Percentiles rank a stretch among this genome's conserved stretches.
Evolutionary conservation across 768 basidiomycete genomes (phyloP).

Genomic region (Leucosporidium creatinivorum): DNA sequence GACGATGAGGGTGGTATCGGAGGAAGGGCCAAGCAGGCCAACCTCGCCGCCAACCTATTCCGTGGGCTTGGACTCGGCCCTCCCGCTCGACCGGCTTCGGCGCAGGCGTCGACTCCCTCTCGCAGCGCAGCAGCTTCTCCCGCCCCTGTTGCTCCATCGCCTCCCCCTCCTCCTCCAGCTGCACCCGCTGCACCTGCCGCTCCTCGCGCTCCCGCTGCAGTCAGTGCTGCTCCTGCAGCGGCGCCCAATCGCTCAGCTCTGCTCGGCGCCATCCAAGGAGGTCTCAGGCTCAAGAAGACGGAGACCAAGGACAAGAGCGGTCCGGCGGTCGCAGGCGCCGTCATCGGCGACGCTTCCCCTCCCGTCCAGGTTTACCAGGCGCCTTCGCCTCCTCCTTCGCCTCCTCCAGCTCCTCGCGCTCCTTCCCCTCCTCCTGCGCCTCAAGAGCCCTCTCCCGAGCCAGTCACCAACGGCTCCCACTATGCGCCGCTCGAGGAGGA

Average conservation of each 20-base stretch:
- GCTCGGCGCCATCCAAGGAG: constrained; percentile 71
- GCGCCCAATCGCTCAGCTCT: constrained; percentile 53
- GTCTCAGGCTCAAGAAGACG: constrained; percentile 59
- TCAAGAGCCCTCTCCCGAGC: constrained; percentile 4
- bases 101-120: constrained; percentile 36
- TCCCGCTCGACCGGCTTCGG: constrained; percentile 39
- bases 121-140: constrained; percentile 34
- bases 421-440: background rate
- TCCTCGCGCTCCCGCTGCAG: constrained; percentile 38
- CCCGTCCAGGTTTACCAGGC: constrained; percentile 60
- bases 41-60: constrained; percentile 58
- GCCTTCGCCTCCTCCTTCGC: constrained; percentile 37
- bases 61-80: constrained; percentile 53
- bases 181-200: constrained; percentile 38
- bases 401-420: background rate
- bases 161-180: constrained; percentile 35
- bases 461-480: constrained; percentile 40
- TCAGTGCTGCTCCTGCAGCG: constrained; percentile 47
- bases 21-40: constrained; percentile 13
- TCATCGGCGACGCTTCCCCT: constrained; percentile 66
- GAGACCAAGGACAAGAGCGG: constrained; percentile 77
- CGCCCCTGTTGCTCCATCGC: constrained; percentile 34
- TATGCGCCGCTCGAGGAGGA: constrained; percentile 36
- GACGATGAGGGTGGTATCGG: constrained; percentile 20
- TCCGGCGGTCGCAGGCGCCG: constrained; percentile 61